Conservation (phyloP, 1,284 basidiomycete species). For the Coniophora puteana region DNA sequence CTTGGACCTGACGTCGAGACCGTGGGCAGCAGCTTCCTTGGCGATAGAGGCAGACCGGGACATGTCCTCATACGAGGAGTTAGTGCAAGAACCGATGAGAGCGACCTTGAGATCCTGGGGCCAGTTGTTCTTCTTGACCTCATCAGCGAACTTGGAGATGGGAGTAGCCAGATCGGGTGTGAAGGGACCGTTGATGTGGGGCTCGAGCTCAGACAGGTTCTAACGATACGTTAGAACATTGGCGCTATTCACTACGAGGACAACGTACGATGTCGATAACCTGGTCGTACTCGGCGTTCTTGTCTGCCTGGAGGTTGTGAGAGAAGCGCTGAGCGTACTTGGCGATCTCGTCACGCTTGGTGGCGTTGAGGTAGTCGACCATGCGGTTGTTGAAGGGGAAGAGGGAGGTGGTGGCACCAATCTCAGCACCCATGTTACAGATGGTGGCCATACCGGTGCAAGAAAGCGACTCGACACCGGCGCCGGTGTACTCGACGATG, state of each 20-base stretch:
- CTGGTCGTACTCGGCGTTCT: constrained; percentile 92
- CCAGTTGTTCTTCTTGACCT: constrained; percentile 96
- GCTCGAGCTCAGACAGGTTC: constrained; percentile 96
- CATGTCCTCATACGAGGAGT: constrained; percentile 99
- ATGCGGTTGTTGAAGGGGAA: constrained; percentile 99
- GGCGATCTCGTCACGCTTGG: constrained; percentile 87
- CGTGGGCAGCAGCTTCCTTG: constrained; percentile 83
- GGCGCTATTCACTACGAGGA: too few relatives aligned
- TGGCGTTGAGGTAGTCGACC: constrained; percentile 91
- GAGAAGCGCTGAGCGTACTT: constrained; percentile 88
- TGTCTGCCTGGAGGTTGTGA: constrained; percentile 90
- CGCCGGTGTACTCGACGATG: constrained; percentile 92
- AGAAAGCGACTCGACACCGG: constrained; percentile 94
- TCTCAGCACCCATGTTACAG: constrained; percentile 99
- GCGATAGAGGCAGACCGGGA: constrained; percentile 95
- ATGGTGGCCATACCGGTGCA: constrained; percentile 99
- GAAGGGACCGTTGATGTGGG: constrained; percentile 99
- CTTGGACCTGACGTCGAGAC: constrained; percentile 87
- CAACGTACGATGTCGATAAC: constrained; percentile 83
- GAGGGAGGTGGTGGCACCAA: constrained; percentile 96
- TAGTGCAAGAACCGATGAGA: constrained; percentile 99
- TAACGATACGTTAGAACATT: constrained; percentile 21
- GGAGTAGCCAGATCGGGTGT: constrained; percentile 95
- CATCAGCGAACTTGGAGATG: constrained; percentile 91
- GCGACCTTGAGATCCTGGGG: constrained; percentile 96